These are phyloP conservation scores for Apiospora koreana DNA, from an alignment of 2,329 filamentous ascomycete species.

Conservation along the genomic window DNA sequence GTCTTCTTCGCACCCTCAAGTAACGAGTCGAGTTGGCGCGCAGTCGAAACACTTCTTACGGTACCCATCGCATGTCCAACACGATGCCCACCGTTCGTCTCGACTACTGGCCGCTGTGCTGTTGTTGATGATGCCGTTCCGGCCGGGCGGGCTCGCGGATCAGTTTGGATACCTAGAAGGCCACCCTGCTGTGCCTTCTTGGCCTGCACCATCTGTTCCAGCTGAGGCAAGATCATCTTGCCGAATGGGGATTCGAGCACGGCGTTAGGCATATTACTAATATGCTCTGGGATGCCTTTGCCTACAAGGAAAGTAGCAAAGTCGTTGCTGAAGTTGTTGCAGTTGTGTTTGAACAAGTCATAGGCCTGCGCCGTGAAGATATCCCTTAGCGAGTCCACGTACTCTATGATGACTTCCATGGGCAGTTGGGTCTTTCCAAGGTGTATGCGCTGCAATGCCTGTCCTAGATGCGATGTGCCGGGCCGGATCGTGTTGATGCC, in stretches of 20 bases:
- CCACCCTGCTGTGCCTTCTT: constrained; percentile 50
- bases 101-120: neutral
- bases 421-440: constrained; percentile 80
- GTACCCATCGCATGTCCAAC: constrained; percentile 34
- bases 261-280: constrained; percentile 79
- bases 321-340: constrained; percentile 96
- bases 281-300: constrained; percentile 84
- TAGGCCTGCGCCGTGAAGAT: constrained; percentile 89
- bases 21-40: constrained; percentile 61
- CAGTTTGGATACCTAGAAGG: constrained; percentile 51
- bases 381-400: constrained; percentile 77
- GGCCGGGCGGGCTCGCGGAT: constrained; percentile 28
- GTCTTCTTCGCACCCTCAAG: constrained; percentile 62
- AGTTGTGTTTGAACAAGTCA: constrained; percentile 88
- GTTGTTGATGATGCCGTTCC: constrained; percentile 10
- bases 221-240: constrained; percentile 79
- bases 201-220: constrained; percentile 52
- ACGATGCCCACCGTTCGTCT: constrained; percentile 12
- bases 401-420: constrained; percentile 81
- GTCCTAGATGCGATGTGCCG: constrained; percentile 83
- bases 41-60: constrained; percentile 63
- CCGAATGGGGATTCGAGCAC: constrained; percentile 88
- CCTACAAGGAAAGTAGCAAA: constrained; percentile 88
- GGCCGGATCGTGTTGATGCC: constrained; percentile 81
- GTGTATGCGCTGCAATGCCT: constrained; percentile 72